Percentiles rank a stretch among this genome's conserved stretches.
Conservation (phyloP, 2,329 filamentous ascomycete species). For the Chaetomium olivaceum region DNA sequence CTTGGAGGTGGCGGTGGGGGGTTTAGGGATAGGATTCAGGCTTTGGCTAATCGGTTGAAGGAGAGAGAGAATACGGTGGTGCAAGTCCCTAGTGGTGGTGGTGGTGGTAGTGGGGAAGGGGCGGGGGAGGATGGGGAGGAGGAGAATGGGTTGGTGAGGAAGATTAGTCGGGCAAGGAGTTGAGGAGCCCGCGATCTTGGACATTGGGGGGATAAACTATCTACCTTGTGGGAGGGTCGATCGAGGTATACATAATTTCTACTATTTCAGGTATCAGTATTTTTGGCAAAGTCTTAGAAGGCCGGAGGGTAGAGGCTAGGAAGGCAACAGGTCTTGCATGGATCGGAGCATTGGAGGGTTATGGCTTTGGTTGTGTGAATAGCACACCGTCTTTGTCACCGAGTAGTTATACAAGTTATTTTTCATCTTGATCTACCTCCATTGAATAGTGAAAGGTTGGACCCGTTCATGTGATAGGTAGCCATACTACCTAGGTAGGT, state of each 20-base stretch:
- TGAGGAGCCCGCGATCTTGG: conserved; percentile 1
- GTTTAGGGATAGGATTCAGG: conserved; percentile 42
- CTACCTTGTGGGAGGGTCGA: background rate
- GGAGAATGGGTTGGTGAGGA: conserved; percentile 23
- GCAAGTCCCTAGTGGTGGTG: conserved; percentile 15
- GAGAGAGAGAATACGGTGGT: conserved; percentile 32
- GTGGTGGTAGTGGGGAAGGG: conserved; percentile 11
- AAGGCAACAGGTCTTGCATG: conserved; percentile 25
- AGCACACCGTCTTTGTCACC: background rate
- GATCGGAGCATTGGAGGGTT: conserved; percentile 20
- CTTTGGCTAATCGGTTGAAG: conserved; percentile 34
- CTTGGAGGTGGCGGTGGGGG: conserved; percentile 35
- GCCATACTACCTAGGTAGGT: too few species aligned
- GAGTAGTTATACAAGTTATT: background rate
- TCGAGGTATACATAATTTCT: conserved; percentile 1
- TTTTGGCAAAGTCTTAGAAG: conserved; percentile 1
- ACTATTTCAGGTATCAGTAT: background rate
- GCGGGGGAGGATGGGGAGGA: conserved; percentile 32
- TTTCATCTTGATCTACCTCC: background rate
- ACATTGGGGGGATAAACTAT: background rate
- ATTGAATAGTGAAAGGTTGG: too few species aligned
- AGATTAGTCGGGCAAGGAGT: conserved; percentile 20
- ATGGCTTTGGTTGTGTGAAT: background rate
- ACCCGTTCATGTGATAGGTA: too few species aligned
- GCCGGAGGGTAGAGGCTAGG: conserved; percentile 10